Evolutionary conservation across 352 stramenopile species (phyloP), one percentile per base, ranked within the genome.

Genomic region (Globisporangium camurandrum): DNA sequence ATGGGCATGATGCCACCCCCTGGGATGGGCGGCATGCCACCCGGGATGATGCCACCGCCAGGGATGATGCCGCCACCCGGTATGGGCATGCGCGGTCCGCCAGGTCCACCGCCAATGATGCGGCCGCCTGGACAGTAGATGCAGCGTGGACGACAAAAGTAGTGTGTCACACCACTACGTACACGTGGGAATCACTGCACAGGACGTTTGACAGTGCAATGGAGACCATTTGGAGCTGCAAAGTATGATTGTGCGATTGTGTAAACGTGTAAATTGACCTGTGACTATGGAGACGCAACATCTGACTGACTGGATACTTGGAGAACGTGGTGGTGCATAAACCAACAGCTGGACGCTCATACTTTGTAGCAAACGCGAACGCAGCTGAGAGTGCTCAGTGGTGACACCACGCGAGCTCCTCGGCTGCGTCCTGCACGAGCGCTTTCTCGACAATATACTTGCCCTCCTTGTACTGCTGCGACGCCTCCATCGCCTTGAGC

Each of bases 381-480:
- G n/a, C n/a, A n/a, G n/a, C n/a, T n/a, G n/a, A n/a, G n/a, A 38
- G 9, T 26, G 12, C 17, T 58, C 52, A 58, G 26, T 51, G 52
- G 11, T 57, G 64, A 33, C 75, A 49, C 69, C 69, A 84, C 41
- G 49, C 46, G n/a, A 63, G 46, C 46, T 85, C 74, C 54, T 86
- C 73, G 19, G 42, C 52, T 33, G 82, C 73, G 46, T 91, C 76
- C 43, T 86, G 62, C 17, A 91, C 72, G n/a, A 88, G 61, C 28
- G 75, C 72, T 20, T 75, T 62, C 58, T 91, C 80, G 66, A 91
- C 80, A 51, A 88, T 88, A 49, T 83, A 91, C 59, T 85, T 87
- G 56, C 76, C 80, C 67, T 91, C 80, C 53, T 88, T 91, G 76
- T 91, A 91, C 59, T 85, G 84, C 62, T 91, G 80, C 42, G 80